Conservation (phyloP, 169 alveolate species). For the Plasmodium falciparum region DNA sequence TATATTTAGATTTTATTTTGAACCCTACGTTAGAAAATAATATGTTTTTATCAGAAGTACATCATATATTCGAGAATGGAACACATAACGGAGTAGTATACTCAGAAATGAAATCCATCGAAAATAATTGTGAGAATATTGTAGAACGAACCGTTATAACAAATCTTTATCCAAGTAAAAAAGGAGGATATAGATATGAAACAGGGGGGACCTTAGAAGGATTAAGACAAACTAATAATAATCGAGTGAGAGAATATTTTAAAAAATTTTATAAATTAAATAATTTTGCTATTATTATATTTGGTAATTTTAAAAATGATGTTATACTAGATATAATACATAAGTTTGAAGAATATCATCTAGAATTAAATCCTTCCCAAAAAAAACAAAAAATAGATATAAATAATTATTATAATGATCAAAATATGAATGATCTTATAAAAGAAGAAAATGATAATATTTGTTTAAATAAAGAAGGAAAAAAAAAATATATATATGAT, state of each 20-base stretch:
- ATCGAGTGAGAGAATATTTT: constrained; percentile 80
- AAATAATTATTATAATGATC: no score
- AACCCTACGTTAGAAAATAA: constrained; percentile 86
- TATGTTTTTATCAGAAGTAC: constrained; percentile 89
- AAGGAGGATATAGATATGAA: constrained; percentile 78
- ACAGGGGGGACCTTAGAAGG: constrained; percentile 84
- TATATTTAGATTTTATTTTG: constrained; percentile 88
- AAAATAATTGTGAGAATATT: constrained; percentile 77
- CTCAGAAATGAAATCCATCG: constrained; percentile 84
- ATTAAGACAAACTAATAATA: constrained; percentile 77
- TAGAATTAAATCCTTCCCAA: constrained; percentile 32
- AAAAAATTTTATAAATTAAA: constrained; percentile 78
- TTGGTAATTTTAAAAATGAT: constrained; percentile 79
- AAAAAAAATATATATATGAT: constrained; percentile 4
- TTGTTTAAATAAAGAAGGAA: neutral
- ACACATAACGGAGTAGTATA: constrained; percentile 85
- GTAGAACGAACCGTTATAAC: constrained; percentile 66
- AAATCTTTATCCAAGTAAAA: constrained; percentile 79
- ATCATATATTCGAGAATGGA: constrained; percentile 86
- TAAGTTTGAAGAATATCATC: constrained; percentile 37
- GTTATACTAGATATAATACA: constrained; percentile 23
- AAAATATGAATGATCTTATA: no score
- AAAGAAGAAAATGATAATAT: no score
- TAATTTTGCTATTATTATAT: constrained; percentile 79
- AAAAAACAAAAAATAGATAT: neutral